phyloP scores from a whole-genome alignment of 257 asterid species.

The Scutellaria galericulata region DNA sequence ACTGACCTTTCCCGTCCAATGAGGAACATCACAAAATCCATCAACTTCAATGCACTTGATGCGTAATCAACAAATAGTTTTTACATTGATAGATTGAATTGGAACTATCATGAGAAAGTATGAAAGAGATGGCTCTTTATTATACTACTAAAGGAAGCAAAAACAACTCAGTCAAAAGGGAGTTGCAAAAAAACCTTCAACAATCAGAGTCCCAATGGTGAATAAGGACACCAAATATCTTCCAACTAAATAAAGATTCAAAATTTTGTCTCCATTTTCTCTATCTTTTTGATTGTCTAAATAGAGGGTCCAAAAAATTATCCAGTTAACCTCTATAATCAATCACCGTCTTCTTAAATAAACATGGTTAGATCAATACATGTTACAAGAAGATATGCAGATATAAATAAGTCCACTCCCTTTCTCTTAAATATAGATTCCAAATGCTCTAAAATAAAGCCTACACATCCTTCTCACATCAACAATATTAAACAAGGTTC shows the following conservation, averaged over 20 bases:
- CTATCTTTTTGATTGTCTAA: not conserved
- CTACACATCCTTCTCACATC: not conserved
- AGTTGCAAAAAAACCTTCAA: not conserved
- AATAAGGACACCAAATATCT: not conserved
- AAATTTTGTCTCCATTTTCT: not conserved
- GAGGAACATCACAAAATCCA: not conserved
- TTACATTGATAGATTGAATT: not conserved
- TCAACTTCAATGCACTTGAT: not conserved
- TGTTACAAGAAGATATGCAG: slow-evolving; percentile 17
- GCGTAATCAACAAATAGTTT: not conserved
- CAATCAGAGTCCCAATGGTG: not conserved
- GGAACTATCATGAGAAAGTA: not conserved
- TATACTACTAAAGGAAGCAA: not conserved
- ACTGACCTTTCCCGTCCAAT: no score
- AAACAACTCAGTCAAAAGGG: not conserved
- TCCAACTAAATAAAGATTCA: slow-evolving; percentile 15
- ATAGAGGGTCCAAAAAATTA: slow-evolving; percentile 21
- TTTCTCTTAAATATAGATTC: not conserved
- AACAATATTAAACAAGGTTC: not conserved
- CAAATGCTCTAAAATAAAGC: slow-evolving; percentile 16
- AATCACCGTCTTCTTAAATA: not conserved
- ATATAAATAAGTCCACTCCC: not conserved
- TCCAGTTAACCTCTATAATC: not conserved
- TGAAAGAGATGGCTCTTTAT: not conserved
- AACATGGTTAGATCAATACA: slow-evolving; percentile 9